Evolutionary conservation across 1,284 basidiomycete genomes (phyloP).

Genomic region (Puccinia coronata): DNA sequence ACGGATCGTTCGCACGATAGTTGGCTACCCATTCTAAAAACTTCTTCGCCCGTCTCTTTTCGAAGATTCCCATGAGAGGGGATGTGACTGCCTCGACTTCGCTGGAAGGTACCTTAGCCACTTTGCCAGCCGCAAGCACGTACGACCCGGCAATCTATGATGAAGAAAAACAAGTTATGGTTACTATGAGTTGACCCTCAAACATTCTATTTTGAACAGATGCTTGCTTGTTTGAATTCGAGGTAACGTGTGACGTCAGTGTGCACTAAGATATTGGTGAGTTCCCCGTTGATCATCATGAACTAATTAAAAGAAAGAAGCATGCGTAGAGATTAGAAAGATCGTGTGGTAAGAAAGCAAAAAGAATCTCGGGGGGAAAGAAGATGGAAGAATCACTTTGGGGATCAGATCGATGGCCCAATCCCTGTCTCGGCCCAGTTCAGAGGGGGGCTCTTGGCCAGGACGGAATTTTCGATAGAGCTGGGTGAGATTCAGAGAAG

Average conservation of each 20-base stretch:
- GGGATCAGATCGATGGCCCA: slow-evolving; percentile 89
- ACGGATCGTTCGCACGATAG: slow-evolving; percentile 91
- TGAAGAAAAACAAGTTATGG: neutral
- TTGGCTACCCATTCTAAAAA: slow-evolving; percentile 97
- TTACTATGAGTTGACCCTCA: neutral
- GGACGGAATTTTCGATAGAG: slow-evolving; percentile 92
- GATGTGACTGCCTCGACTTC: slow-evolving; percentile 96
- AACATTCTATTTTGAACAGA: too few relatives aligned
- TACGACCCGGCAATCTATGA: slow-evolving; percentile 83
- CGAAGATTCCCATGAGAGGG: slow-evolving; percentile 95
- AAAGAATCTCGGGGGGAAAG: neutral
- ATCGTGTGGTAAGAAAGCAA: neutral
- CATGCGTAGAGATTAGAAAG: neutral
- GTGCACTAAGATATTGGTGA: slow-evolving; percentile 97
- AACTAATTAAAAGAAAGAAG: slow-evolving; percentile 65
- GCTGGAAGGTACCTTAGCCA: slow-evolving; percentile 96
- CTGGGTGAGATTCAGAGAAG: slow-evolving; percentile 96
- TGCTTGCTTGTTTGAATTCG: slow-evolving; percentile 84
- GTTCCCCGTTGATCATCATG: slow-evolving; percentile 97
- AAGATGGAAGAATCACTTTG: slow-evolving; percentile 54
- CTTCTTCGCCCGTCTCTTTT: slow-evolving; percentile 96
- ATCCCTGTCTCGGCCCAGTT: slow-evolving; percentile 88
- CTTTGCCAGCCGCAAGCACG: slow-evolving; percentile 93
- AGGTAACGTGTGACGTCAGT: slow-evolving; percentile 98
- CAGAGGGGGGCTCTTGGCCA: slow-evolving; percentile 61